These are phyloP conservation scores for Suhomyces anneliseae DNA, from an alignment of 1,139 yeast genomes.

Conservation along the genomic window DNA sequence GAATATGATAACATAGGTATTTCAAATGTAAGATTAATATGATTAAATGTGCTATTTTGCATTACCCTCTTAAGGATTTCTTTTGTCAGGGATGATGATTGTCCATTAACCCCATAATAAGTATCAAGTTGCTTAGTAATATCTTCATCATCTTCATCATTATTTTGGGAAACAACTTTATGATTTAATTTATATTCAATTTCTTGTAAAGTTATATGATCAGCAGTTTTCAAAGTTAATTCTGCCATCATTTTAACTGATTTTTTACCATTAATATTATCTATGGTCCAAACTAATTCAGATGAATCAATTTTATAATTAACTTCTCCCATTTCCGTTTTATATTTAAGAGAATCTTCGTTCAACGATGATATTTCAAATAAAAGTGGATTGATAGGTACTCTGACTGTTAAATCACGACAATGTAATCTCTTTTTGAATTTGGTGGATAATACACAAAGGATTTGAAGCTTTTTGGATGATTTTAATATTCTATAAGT, in stretches of 20 bases:
- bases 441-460: constrained; percentile 36
- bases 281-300: constrained; percentile 61
- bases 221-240: constrained; percentile 20
- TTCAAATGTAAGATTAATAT: constrained; percentile 33
- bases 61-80: constrained; percentile 17
- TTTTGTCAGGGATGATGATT: constrained; percentile 28
- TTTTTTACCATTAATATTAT: constrained; percentile 52
- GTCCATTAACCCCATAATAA: constrained; percentile 45
- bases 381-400: constrained; percentile 40
- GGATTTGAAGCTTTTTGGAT: constrained; percentile 32
- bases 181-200: constrained; percentile 10
- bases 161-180: neutral
- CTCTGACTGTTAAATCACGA: constrained; percentile 28
- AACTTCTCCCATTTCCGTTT: constrained; percentile 45
- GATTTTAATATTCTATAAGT: constrained; percentile 26
- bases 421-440: constrained; percentile 40
- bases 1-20: constrained; percentile 47
- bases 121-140: constrained; percentile 36
- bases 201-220: constrained; percentile 1
- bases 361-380: constrained; percentile 38
- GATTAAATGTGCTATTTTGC: constrained; percentile 22
- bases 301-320: constrained; percentile 45
- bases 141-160: constrained; percentile 16
- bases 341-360: constrained; percentile 33
- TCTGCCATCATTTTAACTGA: constrained; percentile 48